A percentile compares a stretch with the other conserved stretches of the same genome.
These are phyloP conservation scores for Fusarium sp. DNA, from an alignment of 2,329 filamentous ascomycete species.

Conservation along the genomic window DNA sequence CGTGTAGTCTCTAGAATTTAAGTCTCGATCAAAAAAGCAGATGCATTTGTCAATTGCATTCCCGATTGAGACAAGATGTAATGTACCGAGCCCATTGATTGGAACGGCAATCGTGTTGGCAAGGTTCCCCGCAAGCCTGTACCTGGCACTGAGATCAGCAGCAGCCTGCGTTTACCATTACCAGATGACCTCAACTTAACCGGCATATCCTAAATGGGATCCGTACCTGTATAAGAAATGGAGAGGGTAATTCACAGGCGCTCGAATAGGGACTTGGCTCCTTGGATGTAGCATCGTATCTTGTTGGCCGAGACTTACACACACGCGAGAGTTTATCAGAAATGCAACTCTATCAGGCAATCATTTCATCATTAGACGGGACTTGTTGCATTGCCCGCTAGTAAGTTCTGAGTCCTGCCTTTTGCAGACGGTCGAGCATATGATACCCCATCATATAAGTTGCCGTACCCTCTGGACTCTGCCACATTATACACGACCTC, in stretches of 20 bases:
- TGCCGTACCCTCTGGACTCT: neutral
- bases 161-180: fast-evolving
- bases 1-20: fast-evolving
- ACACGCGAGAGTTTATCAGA: neutral
- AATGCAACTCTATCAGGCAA: neutral
- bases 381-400: fast-evolving
- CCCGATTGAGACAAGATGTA: neutral
- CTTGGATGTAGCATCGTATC: fast-evolving
- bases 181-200: neutral
- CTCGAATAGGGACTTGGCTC: neutral
- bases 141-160: neutral
- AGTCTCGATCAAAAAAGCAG: neutral
- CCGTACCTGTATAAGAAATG: neutral
- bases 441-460: neutral
- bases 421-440: neutral
- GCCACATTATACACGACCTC: neutral
- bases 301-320: neutral
- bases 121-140: neutral
- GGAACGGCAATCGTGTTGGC: neutral
- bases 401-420: fast-evolving
- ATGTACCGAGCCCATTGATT: fast-evolving
- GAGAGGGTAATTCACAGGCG: fast-evolving
- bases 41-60: fast-evolving
- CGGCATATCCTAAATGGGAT: neutral
- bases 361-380: neutral